Base-by-base conservation (phyloP, 805 yeast genomes). In the Ascoidea tarda region DNA sequence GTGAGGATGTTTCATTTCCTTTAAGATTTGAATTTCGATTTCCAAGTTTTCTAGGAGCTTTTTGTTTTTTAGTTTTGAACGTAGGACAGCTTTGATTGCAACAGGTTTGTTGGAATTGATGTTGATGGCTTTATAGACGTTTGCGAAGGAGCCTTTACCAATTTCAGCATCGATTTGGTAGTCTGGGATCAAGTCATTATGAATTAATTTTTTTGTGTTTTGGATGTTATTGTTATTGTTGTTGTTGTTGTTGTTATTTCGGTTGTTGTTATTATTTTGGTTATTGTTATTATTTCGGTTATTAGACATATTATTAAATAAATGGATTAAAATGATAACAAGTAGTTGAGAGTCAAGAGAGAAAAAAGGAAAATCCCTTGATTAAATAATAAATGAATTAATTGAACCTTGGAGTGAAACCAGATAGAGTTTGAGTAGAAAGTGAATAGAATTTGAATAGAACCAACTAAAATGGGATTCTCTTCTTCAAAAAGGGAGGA, bases 101-200 rank as follows among this genome's bases (percentile, higher is more conserved):
- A 91, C 93, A 1, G 89, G 76, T 38, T 72, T 69, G 57, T 73
- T 73, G 4, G 77, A 73, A 48, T 69, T 66, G 48, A 55, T 31
- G 33, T 48, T 33, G 21, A 76, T 73, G 51, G 96, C 96, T 67
- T 87, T 89, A 71, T 86, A 91, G 32, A 93, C 99, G 56, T 83
- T 84, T 60, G 99, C 99, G 71, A 93, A 93, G 6, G 96, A 86
- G 42, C 99, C 99, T 60, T 86, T 81, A 31, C 99, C 99, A 52
- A 93, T 91, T 65, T 89, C 95, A 16, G 82, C 78, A 16, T 51
- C 58, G 5, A 56, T 50, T 45, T 49, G 47, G 33, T 49, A 54
- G 47, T 52, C 57, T 8, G 50, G 42, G 6, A 55, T 50, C 14
- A 12, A n/a, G 46, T 54, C 57, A 21, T 12, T 32, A n/a, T 52